These are phyloP conservation scores for Ceratobasidium sp. DNA, from an alignment of 1,284 basidiomycete genomes.

Conservation along the genomic window DNA sequence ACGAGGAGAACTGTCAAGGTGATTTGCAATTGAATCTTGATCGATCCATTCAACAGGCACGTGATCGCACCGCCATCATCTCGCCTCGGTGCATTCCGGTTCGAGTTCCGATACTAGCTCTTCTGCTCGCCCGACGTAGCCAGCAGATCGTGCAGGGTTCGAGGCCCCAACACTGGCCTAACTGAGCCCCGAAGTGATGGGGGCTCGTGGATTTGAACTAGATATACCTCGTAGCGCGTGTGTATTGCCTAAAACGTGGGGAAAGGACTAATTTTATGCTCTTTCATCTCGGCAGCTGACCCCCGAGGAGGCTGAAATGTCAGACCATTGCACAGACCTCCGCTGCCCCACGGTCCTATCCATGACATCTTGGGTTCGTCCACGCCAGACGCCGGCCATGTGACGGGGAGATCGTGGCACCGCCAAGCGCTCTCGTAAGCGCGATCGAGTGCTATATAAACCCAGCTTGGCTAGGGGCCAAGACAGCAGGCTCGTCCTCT, in stretches of 20 bases:
- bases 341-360: slow-evolving; percentile 8
- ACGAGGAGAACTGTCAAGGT: background rate
- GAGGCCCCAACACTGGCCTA: background rate
- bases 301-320: slow-evolving; percentile 2
- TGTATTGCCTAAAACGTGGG: background rate
- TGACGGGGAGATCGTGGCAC: slow-evolving; percentile 2
- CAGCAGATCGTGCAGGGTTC: background rate
- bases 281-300: slow-evolving; percentile 2
- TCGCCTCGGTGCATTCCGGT: background rate
- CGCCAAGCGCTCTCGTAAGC: slow-evolving; percentile 6
- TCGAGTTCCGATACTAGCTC: background rate
- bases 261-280: background rate
- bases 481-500: slow-evolving; percentile 33
- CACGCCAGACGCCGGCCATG: slow-evolving; percentile 11
- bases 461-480: background rate
- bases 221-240: background rate
- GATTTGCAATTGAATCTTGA: background rate
- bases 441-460: slow-evolving; percentile 19
- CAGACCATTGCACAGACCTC: background rate
- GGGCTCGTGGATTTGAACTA: background rate
- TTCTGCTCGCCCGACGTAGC: background rate
- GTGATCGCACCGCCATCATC: background rate
- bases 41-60: background rate
- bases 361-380: background rate
- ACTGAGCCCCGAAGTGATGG: background rate